Evolutionary conservation across 768 basidiomycete genomes (phyloP), one percentile per base, ranked within the genome.

Genomic region (Nidularia sp.): DNA sequence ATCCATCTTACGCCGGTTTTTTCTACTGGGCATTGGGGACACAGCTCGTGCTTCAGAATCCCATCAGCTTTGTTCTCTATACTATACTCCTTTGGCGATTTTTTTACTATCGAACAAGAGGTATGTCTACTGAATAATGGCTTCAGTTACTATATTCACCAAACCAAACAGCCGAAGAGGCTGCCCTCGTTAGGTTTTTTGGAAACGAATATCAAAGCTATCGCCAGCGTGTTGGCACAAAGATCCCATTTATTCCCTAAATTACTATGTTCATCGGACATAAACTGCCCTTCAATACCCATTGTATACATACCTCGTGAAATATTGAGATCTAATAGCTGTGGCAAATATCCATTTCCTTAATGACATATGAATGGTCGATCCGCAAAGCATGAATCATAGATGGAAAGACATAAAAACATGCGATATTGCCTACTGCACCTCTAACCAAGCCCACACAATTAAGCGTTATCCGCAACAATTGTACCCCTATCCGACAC

Each of bases 1-100:
- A 99, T 69, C 97, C 97, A 8, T 97, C 96, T 0, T 99, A 99
- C 60, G 83, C 91, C 1, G 97, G 95, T 2, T 99, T 98, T 74
- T 96, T 90, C 68, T 98, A 96, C 67, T 98, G 97, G 97, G 94
- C 93, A 0, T 62, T 99, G 29, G 93, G 95, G 2, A 97, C 93
- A 0, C 97, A 99, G 65, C 70, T 98, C 35, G 80, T 93, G 0
- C 76, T 98, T 18, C 93, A 93, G 63, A 99, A 98, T 63, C 81
- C 89, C 0, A 32, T 93, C 12, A 84, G 84, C 10, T 84, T 90
- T 56, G 43, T 84, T 2, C 66, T 82, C 1, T 98, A 88, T 62
- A 61, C 76, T 1, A 55, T 79, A 35, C 67, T 94, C 1, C 73
- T 98, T 4, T 94, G 90, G 83, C 75, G 79, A 46, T 99, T 98